Evolutionary conservation across 163 green algal species (phyloP).

Genomic region (Scenedesmus sp.): DNA sequence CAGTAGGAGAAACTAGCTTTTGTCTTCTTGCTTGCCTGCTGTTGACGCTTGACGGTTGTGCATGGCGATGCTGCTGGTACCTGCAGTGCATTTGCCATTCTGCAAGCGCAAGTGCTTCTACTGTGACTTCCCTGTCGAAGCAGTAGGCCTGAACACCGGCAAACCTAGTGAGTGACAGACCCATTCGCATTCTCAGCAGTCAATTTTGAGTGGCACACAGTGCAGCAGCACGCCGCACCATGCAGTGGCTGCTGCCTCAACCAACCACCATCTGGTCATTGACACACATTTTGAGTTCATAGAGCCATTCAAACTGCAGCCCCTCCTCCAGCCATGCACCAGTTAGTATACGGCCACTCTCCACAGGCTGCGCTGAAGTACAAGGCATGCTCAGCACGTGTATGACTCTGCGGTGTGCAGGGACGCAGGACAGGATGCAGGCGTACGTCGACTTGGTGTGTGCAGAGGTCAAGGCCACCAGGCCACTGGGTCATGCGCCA

Average conservation of each 20-base stretch:
- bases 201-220: not conserved
- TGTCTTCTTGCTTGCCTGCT: not conserved
- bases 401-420: not conserved
- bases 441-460: slow-evolving; percentile 84
- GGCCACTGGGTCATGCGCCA: slow-evolving; percentile 29
- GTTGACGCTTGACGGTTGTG: not conserved
- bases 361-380: not conserved
- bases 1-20: no score
- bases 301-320: no score
- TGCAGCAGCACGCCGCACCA: not conserved
- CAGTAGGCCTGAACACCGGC: slow-evolving; percentile 68
- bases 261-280: no score
- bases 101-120: slow-evolving; percentile 97
- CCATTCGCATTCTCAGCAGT: no score
- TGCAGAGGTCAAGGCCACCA: slow-evolving; percentile 79
- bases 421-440: slow-evolving; percentile 63
- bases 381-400: not conserved
- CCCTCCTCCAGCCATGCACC: no score
- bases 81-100: slow-evolving; percentile 93
- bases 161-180: slow-evolving; percentile 48
- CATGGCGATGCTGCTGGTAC: not conserved
- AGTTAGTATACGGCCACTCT: no score
- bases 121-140: slow-evolving; percentile 96
- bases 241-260: no score
- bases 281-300: no score